Percentiles rank a stretch among this genome's conserved stretches.
phyloP scores from a whole-genome alignment of 768 basidiomycete genomes.

The Psilocybe subaeruginosa region DNA sequence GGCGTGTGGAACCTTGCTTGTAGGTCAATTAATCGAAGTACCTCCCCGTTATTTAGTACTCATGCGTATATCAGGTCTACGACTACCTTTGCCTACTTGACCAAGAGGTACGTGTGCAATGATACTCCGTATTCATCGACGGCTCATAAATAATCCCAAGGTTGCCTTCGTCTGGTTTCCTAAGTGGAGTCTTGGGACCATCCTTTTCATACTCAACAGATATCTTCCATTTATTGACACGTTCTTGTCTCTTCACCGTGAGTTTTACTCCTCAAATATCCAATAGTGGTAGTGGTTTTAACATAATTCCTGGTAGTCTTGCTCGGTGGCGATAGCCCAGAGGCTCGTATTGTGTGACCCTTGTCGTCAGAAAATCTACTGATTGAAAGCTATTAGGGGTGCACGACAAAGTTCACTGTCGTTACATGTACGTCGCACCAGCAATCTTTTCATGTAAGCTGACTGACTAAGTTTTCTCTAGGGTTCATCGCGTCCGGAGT shows the following conservation, averaged over 20 bases:
- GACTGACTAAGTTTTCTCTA: not conserved
- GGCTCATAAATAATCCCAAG: not conserved
- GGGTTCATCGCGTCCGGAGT: not conserved
- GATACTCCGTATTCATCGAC: not conserved
- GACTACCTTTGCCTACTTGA: not conserved
- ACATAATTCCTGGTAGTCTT: too few relatives aligned
- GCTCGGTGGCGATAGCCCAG: too few relatives aligned
- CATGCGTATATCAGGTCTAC: not conserved
- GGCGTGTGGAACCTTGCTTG: not conserved
- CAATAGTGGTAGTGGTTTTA: too few relatives aligned
- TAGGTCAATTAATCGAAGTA: not conserved
- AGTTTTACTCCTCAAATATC: not conserved
- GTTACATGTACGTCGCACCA: not conserved
- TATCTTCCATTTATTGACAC: not conserved
- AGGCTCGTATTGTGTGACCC: too few relatives aligned
- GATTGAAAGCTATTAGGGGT: not conserved
- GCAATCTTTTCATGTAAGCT: not conserved
- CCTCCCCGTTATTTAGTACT: not conserved
- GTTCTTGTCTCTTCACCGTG: not conserved
- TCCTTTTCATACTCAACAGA: not conserved
- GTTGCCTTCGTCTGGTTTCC: constrained; percentile 1
- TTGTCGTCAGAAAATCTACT: not conserved
- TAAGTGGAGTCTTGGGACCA: not conserved
- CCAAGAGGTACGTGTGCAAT: not conserved
- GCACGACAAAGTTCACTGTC: not conserved